phyloP scores from a whole-genome alignment of 1,284 basidiomycete genomes.

The Tranzscheliella williamsii region DNA sequence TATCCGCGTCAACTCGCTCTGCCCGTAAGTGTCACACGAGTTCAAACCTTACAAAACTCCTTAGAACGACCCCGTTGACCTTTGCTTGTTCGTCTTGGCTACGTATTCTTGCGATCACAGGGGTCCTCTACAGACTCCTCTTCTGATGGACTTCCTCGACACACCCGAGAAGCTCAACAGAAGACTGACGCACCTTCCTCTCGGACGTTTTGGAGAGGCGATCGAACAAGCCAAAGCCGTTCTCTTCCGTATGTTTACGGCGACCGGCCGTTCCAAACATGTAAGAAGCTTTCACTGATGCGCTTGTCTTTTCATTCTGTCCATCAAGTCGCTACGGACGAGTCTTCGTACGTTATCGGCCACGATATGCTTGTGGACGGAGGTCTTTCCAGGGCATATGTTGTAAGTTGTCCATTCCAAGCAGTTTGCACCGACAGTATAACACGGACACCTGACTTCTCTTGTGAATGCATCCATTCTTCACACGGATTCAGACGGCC shows the following conservation, averaged over 20 bases:
- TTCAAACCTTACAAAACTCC: neutral
- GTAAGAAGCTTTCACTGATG: too few relatives aligned
- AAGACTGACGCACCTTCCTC: slow-evolving; percentile 85
- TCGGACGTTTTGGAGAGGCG: slow-evolving; percentile 96
- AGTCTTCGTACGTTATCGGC: slow-evolving; percentile 65
- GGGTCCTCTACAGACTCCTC: slow-evolving; percentile 68
- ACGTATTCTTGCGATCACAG: slow-evolving; percentile 2
- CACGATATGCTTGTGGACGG: slow-evolving; percentile 39
- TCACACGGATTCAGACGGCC: slow-evolving; percentile 15
- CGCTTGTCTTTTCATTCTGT: too few relatives aligned
- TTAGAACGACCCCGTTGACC: neutral
- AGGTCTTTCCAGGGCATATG: slow-evolving; percentile 32
- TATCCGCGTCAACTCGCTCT: slow-evolving; percentile 90
- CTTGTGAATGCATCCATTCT: neutral
- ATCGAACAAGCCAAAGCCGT: slow-evolving; percentile 89
- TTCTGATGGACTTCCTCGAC: slow-evolving; percentile 96
- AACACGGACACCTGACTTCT: neutral
- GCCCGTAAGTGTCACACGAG: slow-evolving; percentile 66
- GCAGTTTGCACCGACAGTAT: neutral
- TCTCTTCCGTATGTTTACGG: slow-evolving; percentile 68
- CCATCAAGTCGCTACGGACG: slow-evolving; percentile 68
- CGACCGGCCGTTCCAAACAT: too few relatives aligned
- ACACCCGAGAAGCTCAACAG: slow-evolving; percentile 94
- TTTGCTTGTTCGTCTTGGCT: neutral
- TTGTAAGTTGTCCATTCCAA: slow-evolving; percentile 9